These are phyloP conservation scores for Penicillium argentinense DNA, from an alignment of 495 filamentous ascomycete genomes.

Conservation along the genomic window DNA sequence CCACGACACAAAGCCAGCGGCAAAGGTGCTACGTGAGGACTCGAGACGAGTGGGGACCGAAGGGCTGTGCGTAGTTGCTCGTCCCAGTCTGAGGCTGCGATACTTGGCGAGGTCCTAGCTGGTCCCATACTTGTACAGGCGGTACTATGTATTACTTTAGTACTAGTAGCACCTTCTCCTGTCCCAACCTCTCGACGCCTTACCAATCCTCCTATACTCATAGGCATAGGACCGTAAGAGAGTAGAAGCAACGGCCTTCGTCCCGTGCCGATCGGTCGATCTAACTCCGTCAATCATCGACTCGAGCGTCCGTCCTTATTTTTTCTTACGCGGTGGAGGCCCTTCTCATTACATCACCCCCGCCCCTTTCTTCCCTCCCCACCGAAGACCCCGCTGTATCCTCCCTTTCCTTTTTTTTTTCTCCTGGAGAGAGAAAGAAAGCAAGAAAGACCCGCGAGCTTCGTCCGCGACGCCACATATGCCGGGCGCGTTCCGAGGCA, in stretches of 20 bases:
- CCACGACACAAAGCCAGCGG: background rate
- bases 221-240: too few relatives aligned
- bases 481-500: slow-evolving; percentile 41
- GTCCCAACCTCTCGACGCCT: too few relatives aligned
- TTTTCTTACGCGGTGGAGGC: slow-evolving; percentile 1
- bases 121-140: too few relatives aligned
- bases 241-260: background rate
- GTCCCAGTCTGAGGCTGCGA: too few relatives aligned
- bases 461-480: slow-evolving; percentile 28
- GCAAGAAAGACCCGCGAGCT: background rate
- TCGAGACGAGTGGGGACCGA: background rate
- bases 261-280: slow-evolving; percentile 25
- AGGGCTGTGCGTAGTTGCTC: slow-evolving; percentile 1
- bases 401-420: slow-evolving; percentile 5
- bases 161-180: too few relatives aligned
- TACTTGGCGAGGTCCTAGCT: too few relatives aligned
- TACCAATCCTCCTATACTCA: too few relatives aligned
- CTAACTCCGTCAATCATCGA: too few relatives aligned
- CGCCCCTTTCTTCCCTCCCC: slow-evolving; percentile 38
- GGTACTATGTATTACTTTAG: too few relatives aligned
- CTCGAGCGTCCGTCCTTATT: too few relatives aligned
- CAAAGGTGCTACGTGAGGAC: background rate
- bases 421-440: background rate
- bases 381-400: slow-evolving; percentile 27
- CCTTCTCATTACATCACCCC: slow-evolving; percentile 24